phyloP scores from a whole-genome alignment of 2,329 filamentous ascomycete species.

The Pseudonectria buxi region DNA sequence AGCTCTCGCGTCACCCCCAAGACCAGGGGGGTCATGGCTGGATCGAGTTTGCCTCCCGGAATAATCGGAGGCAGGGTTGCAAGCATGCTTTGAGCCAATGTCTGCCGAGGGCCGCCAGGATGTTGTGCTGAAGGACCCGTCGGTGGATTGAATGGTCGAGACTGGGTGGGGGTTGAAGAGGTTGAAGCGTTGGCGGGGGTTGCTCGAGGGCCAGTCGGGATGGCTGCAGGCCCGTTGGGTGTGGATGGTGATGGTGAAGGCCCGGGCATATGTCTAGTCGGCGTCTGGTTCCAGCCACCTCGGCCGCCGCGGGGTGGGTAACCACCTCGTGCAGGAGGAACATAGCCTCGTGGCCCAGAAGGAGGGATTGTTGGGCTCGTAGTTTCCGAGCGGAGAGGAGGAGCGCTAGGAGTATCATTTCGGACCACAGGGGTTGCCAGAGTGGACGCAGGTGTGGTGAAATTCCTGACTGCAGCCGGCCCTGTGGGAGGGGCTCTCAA shows the following conservation, averaged over 20 bases:
- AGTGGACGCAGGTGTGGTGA: conserved; percentile 29
- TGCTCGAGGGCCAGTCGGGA: conserved; percentile 43
- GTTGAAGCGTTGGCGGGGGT: conserved; percentile 26
- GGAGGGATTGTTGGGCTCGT: conserved; percentile 44
- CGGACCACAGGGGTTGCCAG: conserved; percentile 28
- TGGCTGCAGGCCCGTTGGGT: conserved; percentile 31
- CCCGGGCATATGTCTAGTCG: conserved; percentile 27
- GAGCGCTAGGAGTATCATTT: conserved; percentile 27
- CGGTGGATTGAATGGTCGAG: conserved; percentile 48
- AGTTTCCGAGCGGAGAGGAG: conserved; percentile 31
- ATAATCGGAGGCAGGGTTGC: conserved; percentile 44
- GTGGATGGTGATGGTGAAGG: conserved; percentile 34
- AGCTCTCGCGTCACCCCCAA: conserved; percentile 46
- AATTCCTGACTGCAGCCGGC: conserved; percentile 31
- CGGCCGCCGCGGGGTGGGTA: conserved; percentile 40
- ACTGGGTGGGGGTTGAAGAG: conserved; percentile 35
- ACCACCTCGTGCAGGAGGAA: conserved; percentile 37
- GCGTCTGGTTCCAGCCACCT: conserved; percentile 35
- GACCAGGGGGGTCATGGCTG: conserved; percentile 36
- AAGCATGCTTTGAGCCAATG: conserved; percentile 46
- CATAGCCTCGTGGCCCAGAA: conserved; percentile 49
- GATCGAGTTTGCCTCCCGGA: conserved; percentile 49
- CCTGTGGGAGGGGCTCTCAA: conserved; percentile 45
- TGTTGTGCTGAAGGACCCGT: conserved; percentile 45
- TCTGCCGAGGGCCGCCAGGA: conserved; percentile 31